Evolutionary conservation across 1,284 basidiomycete species (phyloP).

Genomic region (Ganoderma leucocontextum): DNA sequence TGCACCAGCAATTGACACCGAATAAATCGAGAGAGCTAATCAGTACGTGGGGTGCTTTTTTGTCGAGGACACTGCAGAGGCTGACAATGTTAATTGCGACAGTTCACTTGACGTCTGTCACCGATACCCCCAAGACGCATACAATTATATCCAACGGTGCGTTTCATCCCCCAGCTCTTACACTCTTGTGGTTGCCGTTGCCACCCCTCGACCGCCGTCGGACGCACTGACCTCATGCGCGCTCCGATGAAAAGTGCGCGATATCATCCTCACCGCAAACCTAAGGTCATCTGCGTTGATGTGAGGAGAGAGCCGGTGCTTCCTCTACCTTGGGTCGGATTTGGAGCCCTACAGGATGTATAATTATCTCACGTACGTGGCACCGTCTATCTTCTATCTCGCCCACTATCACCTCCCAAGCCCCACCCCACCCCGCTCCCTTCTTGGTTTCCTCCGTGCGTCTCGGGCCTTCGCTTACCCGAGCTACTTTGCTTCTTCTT

Average conservation of each 20-base stretch:
- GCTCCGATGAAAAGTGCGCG: slow-evolving; percentile 45
- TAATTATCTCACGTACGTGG: slow-evolving; percentile 6
- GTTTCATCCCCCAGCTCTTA: slow-evolving; percentile 17
- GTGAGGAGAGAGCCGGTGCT: slow-evolving; percentile 26
- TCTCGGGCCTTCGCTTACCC: background rate
- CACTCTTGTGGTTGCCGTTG: background rate
- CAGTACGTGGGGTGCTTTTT: slow-evolving; percentile 51
- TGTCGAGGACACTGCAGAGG: background rate
- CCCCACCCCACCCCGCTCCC: background rate
- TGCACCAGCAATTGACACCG: slow-evolving; percentile 72
- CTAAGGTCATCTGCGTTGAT: slow-evolving; percentile 45
- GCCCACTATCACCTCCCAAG: background rate
- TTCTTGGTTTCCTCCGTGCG: background rate
- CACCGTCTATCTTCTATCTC: background rate
- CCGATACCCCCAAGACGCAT: slow-evolving; percentile 57
- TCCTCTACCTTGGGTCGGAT: slow-evolving; percentile 8
- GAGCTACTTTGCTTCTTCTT: background rate
- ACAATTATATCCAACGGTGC: slow-evolving; percentile 53
- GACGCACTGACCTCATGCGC: background rate
- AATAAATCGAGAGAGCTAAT: slow-evolving; percentile 76
- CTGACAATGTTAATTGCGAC: slow-evolving; percentile 20
- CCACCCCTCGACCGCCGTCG: background rate
- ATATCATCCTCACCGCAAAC: slow-evolving; percentile 52
- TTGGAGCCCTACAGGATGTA: slow-evolving; percentile 9
- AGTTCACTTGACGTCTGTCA: slow-evolving; percentile 85